Percentiles rank a stretch among this genome's conserved stretches.
These are phyloP conservation scores for Fraxinus pennsylvanica DNA, from an alignment of 257 asterid species.

Conservation along the genomic window DNA sequence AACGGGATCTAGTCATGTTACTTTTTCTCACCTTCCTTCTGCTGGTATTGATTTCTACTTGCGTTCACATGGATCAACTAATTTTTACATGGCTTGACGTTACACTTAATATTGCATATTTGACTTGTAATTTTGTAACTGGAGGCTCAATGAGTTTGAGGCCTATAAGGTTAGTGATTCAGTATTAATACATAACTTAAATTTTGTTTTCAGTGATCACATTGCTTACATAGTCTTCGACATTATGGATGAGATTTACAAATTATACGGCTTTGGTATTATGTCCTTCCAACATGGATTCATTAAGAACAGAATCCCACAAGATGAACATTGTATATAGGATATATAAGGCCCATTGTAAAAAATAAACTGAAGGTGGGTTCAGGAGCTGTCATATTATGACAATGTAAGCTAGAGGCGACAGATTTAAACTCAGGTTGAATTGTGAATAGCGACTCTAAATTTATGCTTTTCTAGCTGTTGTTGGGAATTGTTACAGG, in stretches of 20 bases:
- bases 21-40: conserved; percentile 41
- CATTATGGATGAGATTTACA: neutral
- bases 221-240: neutral
- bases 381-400: neutral
- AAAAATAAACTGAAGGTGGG: neutral
- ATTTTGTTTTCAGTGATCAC: conserved; percentile 1
- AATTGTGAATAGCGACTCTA: neutral
- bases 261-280: neutral
- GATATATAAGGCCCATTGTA: neutral
- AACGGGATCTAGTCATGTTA: conserved; percentile 42
- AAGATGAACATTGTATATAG: neutral
- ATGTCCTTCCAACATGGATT: neutral
- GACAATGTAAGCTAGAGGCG: neutral
- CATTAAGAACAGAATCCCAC: neutral
- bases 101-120: neutral
- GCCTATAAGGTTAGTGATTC: conserved; percentile 56
- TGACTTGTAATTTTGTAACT: conserved; percentile 31
- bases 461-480: neutral
- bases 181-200: neutral
- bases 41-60: conserved; percentile 43
- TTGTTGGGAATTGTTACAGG: neutral
- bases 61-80: neutral
- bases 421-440: neutral
- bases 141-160: conserved; percentile 44
- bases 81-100: conserved; percentile 5